Evolutionary conservation across 2,329 filamentous ascomycete genomes (phyloP).

Genomic region (Fusarium agapanthi): DNA sequence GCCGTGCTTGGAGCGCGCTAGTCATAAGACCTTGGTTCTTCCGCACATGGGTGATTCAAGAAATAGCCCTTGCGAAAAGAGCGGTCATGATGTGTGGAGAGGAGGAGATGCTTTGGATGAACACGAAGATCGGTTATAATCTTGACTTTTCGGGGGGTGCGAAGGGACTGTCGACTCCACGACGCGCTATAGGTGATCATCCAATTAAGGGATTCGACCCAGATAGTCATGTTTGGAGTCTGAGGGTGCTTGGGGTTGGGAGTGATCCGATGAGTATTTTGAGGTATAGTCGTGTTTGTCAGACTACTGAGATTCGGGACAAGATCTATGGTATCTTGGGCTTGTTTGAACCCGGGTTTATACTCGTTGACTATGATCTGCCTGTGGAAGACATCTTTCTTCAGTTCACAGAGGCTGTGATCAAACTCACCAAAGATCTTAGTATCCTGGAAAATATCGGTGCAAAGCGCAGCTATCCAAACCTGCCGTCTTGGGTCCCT

Average conservation of each 20-base stretch:
- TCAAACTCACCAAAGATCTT: not conserved
- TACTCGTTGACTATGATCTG: not conserved
- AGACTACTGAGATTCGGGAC: conserved; percentile 6
- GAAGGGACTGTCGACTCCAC: not conserved
- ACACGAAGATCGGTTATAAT: not conserved
- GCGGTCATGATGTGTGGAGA: conserved; percentile 14
- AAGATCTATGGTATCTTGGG: conserved; percentile 14
- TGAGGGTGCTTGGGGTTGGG: not conserved
- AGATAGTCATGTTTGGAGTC: not conserved
- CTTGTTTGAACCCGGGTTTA: not conserved
- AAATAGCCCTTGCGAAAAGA: conserved; percentile 2
- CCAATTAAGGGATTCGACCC: not conserved
- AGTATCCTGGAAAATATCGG: not conserved
- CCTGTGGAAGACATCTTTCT: conserved; percentile 9
- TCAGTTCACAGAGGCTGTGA: conserved; percentile 3
- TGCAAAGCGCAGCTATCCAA: not conserved
- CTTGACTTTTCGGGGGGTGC: conserved; percentile 1
- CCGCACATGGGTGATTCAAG: conserved; percentile 22
- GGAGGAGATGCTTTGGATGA: not conserved
- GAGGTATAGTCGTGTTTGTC: conserved; percentile 8
- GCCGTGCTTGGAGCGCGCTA: not conserved
- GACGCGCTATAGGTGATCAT: not conserved
- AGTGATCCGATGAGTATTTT: conserved; percentile 10
- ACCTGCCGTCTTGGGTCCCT: conserved; percentile 18
- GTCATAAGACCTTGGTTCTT: conserved; percentile 20